A percentile compares a stretch with the other conserved stretches of the same genome.
Evolutionary conservation across 169 alveolate genomes (phyloP).

Genomic region (Plasmodium inui): DNA sequence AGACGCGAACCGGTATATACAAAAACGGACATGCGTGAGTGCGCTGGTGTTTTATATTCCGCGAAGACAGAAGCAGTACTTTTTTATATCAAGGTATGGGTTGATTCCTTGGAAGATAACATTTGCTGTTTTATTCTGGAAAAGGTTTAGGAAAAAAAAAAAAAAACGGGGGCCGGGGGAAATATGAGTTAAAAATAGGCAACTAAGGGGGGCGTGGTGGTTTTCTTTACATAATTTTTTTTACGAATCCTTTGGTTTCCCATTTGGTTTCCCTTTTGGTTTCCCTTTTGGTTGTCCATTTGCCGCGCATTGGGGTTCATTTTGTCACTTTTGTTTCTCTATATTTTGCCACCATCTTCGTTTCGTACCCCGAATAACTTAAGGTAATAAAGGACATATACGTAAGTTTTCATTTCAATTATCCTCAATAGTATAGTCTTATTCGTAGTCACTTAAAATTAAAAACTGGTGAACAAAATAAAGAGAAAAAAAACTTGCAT

Average conservation of each 20-base stretch:
- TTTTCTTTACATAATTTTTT: not conserved
- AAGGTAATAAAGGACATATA: not conserved
- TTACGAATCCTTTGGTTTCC: too few relatives aligned
- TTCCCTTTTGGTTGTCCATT: not conserved
- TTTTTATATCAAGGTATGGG: constrained; percentile 2
- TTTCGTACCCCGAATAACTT: not conserved
- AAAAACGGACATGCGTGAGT: not conserved
- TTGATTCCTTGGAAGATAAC: not conserved
- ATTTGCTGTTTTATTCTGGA: not conserved
- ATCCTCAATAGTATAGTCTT: not conserved
- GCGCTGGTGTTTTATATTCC: not conserved
- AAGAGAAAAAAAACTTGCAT: not conserved
- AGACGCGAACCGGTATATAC: not conserved
- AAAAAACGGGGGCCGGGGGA: not conserved
- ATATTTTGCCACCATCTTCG: not conserved
- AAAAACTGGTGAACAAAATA: not conserved
- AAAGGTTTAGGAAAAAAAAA: not conserved
- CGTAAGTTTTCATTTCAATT: not conserved
- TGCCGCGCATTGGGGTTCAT: not conserved
- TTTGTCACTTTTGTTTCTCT: not conserved
- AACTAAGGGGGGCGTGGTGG: not conserved
- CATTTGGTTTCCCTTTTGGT: too few relatives aligned
- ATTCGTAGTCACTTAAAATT: not conserved
- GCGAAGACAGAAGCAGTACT: not conserved
- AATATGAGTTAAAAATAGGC: not conserved